These are phyloP conservation scores for Pouteria glomerata DNA, from an alignment of 148 eudicot genomes.

Conservation along the genomic window DNA sequence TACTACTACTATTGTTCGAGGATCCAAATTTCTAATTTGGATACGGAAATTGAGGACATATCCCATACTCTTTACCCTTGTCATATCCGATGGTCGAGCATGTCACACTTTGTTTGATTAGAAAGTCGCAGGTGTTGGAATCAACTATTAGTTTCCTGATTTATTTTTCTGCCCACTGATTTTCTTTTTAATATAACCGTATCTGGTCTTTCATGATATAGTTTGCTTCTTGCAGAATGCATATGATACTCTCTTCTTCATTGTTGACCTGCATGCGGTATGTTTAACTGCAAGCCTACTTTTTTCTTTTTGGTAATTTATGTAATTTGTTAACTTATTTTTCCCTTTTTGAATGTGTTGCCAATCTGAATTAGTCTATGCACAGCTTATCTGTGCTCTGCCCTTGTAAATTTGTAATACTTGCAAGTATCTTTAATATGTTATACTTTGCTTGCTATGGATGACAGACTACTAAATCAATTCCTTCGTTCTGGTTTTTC, in stretches of 20 bases:
- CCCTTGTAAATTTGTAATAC: neutral
- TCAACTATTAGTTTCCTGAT: neutral
- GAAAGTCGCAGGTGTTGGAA: neutral
- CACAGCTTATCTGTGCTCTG: neutral
- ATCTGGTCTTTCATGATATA: conserved; percentile 1
- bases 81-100: too few relatives aligned
- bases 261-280: conserved; percentile 99
- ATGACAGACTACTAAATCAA: neutral
- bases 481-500: neutral
- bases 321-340: neutral
- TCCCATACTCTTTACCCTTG: too few relatives aligned
- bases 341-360: conserved; percentile 3
- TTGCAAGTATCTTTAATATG: neutral
- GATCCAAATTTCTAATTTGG: too few relatives aligned
- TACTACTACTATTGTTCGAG: too few relatives aligned
- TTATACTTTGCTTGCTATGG: neutral
- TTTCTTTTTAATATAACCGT: neutral
- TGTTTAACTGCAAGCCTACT: conserved; percentile 12
- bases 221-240: conserved; percentile 53
- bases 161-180: neutral
- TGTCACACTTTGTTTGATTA: neutral
- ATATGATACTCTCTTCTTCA: conserved; percentile 85
- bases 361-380: neutral
- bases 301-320: neutral
- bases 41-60: too few relatives aligned